Evolutionary conservation across 176 grass and related monocot species (phyloP), one percentile per base, ranked within the genome.

Genomic region (Coix lacrymajobi): DNA sequence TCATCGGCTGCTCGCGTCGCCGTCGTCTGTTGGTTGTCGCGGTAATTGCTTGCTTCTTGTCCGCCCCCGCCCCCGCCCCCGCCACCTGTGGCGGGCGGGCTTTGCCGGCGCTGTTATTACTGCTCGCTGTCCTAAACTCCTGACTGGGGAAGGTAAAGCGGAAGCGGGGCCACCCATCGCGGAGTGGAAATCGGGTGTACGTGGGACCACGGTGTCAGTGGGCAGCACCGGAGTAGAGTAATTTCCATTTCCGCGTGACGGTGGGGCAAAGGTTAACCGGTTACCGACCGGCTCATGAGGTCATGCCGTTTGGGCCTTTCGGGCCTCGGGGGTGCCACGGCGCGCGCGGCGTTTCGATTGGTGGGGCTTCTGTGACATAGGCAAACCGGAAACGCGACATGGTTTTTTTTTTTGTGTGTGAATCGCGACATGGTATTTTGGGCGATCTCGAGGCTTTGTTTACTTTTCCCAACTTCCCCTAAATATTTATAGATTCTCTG

Each of bases 81-180:
- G n/a, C n/a, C n/a, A n/a, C n/a, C n/a, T n/a, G 69, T 66, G 80
- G 70, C 46, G 40, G 22, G 52, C 37, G 39, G 22, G 58, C 43
- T 19, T 54, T 38, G 78, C 63, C 75, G 86, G 67, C 33, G 67
- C 13, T 20, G 81, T 84, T 58, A 71, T 46, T 67, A 62, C 79
- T 52, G 81, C 82, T 66, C 38, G 33, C 33, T 88, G n/a, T 48
- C 73, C 20, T 24, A 24, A 56, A 9, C 38, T 39, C 38, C 38
- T n/a, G 40, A 79, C 16, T 40, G 79, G 80, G 0, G 74, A 17
- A 63, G 62, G 48, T 40, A 29, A 40, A 80, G 45, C 34, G 45
- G 57, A 56, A 64, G 34, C 44, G 80, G 69, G 46, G 5, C 13
- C 64, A 22, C 15, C 24, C 31, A 25, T 25, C 24, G 20, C 16